phyloP scores from a whole-genome alignment of 495 filamentous ascomycete species.

The Amorphotheca resinae region DNA sequence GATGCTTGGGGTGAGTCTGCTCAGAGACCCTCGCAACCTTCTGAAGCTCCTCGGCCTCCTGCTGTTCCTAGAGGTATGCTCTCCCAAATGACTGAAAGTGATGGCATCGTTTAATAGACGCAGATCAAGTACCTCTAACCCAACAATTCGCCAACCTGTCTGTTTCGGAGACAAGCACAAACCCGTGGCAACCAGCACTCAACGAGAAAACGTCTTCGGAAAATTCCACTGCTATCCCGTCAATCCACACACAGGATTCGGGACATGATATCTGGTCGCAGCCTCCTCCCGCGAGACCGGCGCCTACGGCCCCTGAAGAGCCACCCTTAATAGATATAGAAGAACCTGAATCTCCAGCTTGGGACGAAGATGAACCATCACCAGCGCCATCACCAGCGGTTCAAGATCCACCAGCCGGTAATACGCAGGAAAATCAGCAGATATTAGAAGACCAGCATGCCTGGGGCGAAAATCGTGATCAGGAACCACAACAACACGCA shows the following conservation, averaged over 20 bases:
- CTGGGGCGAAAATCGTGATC: conserved; percentile 30
- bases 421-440: conserved; percentile 16
- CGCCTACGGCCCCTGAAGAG: conserved; percentile 10
- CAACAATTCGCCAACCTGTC: conserved; percentile 27
- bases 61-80: conserved; percentile 12
- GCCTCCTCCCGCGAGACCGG: conserved; percentile 4
- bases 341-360: conserved; percentile 24
- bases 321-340: conserved; percentile 19
- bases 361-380: conserved; percentile 25
- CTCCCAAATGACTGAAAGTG: neutral
- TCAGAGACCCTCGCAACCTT: conserved; percentile 9
- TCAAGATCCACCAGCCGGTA: conserved; percentile 15
- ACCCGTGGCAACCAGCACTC: conserved; percentile 38
- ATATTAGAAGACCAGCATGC: conserved; percentile 28
- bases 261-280: conserved; percentile 8
- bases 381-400: conserved; percentile 12
- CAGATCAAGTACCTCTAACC: conserved; percentile 17
- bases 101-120: neutral
- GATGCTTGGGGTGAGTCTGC: conserved; percentile 13
- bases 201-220: conserved; percentile 15
- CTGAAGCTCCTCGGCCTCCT: conserved; percentile 15
- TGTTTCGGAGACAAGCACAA: conserved; percentile 30
- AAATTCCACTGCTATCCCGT: conserved; percentile 5
- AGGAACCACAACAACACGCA: conserved; percentile 23
- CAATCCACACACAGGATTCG: neutral